Conservation (phyloP, 495 filamentous ascomycete species). For the Tuber magnatum region DNA sequence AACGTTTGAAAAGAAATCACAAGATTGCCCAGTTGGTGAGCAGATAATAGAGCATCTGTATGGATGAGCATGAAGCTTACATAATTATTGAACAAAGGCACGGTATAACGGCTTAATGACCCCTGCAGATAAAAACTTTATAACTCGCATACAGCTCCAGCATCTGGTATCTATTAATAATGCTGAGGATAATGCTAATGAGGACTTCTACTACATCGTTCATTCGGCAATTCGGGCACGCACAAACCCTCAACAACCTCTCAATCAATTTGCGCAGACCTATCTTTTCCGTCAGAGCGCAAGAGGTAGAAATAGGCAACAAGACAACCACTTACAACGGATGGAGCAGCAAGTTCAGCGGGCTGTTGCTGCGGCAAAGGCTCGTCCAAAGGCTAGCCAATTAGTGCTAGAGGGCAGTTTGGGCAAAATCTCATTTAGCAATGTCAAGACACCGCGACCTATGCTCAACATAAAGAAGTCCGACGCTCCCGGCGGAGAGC, state of each 20-base stretch:
- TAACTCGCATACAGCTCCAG: constrained; percentile 93
- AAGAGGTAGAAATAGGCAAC: constrained; percentile 53
- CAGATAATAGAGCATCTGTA: neutral
- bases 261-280: constrained; percentile 94
- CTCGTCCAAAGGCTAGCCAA: constrained; percentile 94
- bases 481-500: constrained; percentile 57
- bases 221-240: constrained; percentile 86
- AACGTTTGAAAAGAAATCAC: constrained; percentile 92
- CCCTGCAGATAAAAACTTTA: constrained; percentile 98
- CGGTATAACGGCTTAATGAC: constrained; percentile 97
- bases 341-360: constrained; percentile 99
- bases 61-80: neutral
- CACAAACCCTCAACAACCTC: constrained; percentile 79
- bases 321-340: constrained; percentile 91
- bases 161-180: constrained; percentile 61
- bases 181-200: constrained; percentile 59
- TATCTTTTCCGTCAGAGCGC: constrained; percentile 77
- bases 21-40: constrained; percentile 76
- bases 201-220: constrained; percentile 99
- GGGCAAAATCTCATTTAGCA: constrained; percentile 98
- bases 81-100: constrained; percentile 45
- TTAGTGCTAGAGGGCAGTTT: constrained; percentile 97
- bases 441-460: constrained; percentile 90
- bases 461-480: constrained; percentile 88
- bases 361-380: constrained; percentile 92